Percentiles rank a stretch among this genome's conserved stretches.
These are phyloP conservation scores for Pascua sp. DNA, from an alignment of 1,284 basidiomycete genomes.

Conservation along the genomic window DNA sequence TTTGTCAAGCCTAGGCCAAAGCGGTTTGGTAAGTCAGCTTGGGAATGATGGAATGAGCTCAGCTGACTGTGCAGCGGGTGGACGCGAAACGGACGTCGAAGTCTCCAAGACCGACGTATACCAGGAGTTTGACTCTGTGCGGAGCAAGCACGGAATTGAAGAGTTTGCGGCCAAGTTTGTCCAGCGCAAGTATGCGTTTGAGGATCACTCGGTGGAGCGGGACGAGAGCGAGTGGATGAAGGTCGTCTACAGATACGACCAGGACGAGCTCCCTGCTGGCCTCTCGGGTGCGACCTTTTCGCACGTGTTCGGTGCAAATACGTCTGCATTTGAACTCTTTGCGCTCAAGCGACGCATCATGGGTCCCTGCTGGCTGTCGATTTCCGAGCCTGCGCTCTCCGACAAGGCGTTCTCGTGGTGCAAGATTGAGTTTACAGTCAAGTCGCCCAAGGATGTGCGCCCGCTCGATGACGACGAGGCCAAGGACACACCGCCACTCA, in stretches of 20 bases:
- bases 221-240: slow-evolving; percentile 87
- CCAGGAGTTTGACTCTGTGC: slow-evolving; percentile 76
- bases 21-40: slow-evolving; percentile 56
- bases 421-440: slow-evolving; percentile 83
- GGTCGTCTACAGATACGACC: slow-evolving; percentile 78
- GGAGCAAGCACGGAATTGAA: slow-evolving; percentile 71
- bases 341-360: slow-evolving; percentile 95
- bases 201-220: slow-evolving; percentile 74
- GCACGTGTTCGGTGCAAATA: slow-evolving; percentile 87
- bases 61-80: slow-evolving; percentile 49
- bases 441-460: slow-evolving; percentile 82
- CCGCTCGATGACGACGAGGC: slow-evolving; percentile 72
- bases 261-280: slow-evolving; percentile 65
- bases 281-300: slow-evolving; percentile 79
- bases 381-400: slow-evolving; percentile 70
- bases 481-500: slow-evolving; percentile 81
- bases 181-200: slow-evolving; percentile 88
- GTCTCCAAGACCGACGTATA: slow-evolving; percentile 70
- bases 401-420: slow-evolving; percentile 88
- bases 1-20: slow-evolving; percentile 80
- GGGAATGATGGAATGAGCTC: not conserved
- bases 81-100: slow-evolving; percentile 70
- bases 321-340: slow-evolving; percentile 89
- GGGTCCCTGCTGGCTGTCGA: slow-evolving; percentile 95
- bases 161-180: slow-evolving; percentile 79